phyloP scores from a whole-genome alignment of 331 rosid species.

The Pyrus hybrid region DNA sequence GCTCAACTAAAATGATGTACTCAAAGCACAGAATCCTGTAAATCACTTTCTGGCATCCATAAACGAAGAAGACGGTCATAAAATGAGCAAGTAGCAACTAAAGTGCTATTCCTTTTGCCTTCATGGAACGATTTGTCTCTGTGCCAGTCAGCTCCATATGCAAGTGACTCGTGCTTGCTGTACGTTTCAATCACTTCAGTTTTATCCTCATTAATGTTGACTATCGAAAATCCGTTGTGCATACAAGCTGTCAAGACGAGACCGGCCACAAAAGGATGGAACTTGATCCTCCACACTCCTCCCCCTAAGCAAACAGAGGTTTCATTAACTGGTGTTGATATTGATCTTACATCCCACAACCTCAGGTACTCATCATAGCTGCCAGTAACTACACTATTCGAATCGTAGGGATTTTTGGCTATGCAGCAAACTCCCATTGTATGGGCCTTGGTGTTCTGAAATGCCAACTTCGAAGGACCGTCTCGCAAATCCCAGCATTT shows the following conservation, averaged over 20 bases:
- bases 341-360: conserved; percentile 76
- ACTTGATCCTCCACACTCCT: conserved; percentile 92
- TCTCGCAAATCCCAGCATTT: conserved; percentile 75
- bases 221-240: conserved; percentile 91
- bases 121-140: conserved; percentile 23
- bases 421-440: conserved; percentile 87
- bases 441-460: conserved; percentile 64
- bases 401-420: conserved; percentile 51
- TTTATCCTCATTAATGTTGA: conserved; percentile 30
- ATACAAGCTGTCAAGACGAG: conserved; percentile 79
- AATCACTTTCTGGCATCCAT: conserved; percentile 56
- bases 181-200: conserved; percentile 64
- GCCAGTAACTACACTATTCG: conserved; percentile 57
- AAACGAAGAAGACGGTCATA: conserved; percentile 61
- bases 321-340: conserved; percentile 59
- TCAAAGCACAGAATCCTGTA: not conserved
- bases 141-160: conserved; percentile 87
- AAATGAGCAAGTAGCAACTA: conserved; percentile 86
- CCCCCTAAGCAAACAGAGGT: conserved; percentile 70
- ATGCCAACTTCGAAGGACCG: conserved; percentile 52
- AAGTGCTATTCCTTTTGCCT: conserved; percentile 31
- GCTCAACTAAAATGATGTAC: not conserved
- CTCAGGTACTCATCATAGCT: conserved; percentile 78
- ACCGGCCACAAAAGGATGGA: conserved; percentile 52
- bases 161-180: conserved; percentile 67